Percentiles rank a stretch among this genome's conserved stretches.
Conservation (phyloP, 228 moss, liverwort and hornwort genomes). For the Sphagnum magellanicum region DNA sequence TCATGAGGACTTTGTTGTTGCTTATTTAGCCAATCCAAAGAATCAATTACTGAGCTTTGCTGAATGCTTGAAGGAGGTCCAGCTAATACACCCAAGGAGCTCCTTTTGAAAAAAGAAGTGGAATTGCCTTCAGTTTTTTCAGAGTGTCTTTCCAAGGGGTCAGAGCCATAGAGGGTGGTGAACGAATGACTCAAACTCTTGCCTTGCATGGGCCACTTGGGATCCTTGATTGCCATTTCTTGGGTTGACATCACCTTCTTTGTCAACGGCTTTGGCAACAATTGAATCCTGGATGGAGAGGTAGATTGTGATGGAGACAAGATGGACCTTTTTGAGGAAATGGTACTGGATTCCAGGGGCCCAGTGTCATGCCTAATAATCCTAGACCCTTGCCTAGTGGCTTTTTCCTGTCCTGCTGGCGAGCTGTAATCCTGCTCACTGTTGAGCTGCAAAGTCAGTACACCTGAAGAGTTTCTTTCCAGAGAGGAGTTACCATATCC, state of each 20-base stretch:
- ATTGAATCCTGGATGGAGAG: no score
- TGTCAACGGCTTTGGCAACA: no score
- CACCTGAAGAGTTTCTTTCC: slow-evolving; percentile 23
- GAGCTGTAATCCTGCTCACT: slow-evolving; percentile 1
- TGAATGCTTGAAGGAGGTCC: not conserved
- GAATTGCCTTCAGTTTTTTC: no score
- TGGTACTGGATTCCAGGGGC: slow-evolving; percentile 25
- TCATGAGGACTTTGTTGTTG: not conserved
- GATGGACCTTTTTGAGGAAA: slow-evolving; percentile 1
- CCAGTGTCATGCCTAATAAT: slow-evolving; percentile 8
- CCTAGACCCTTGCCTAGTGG: not conserved
- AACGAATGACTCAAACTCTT: slow-evolving; percentile 24
- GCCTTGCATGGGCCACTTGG: slow-evolving; percentile 31
- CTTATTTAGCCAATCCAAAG: slow-evolving; percentile 2
- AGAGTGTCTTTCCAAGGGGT: no score
- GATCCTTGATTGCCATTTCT: slow-evolving; percentile 15
- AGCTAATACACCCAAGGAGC: not conserved
- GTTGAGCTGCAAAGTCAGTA: slow-evolving; percentile 6
- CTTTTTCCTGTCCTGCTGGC: not conserved
- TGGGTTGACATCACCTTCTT: not conserved
- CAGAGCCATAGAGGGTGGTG: not conserved
- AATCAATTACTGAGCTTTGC: not conserved
- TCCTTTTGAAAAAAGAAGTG: not conserved
- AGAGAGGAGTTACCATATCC: slow-evolving; percentile 11
- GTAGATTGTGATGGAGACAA: no score